These are phyloP conservation scores for Jacaranda copaia DNA, from an alignment of 257 asterid genomes.

Conservation along the genomic window DNA sequence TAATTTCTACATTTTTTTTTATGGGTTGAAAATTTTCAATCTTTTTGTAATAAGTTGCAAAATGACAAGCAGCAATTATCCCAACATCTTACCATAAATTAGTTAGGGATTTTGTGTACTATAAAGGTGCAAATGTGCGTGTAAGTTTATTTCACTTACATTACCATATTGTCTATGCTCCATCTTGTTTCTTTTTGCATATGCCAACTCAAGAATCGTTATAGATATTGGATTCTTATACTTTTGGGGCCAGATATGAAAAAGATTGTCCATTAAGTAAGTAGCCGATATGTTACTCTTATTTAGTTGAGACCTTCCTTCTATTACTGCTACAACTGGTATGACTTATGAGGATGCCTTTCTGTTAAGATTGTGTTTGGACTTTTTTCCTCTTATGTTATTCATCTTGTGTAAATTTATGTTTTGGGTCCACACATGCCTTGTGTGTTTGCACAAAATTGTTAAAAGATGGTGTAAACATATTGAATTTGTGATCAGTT, in stretches of 20 bases:
- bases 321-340: constrained; percentile 14
- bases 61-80: too few relatives aligned
- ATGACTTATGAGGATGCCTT: not conserved
- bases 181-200: constrained; percentile 12
- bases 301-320: not conserved
- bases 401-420: not conserved
- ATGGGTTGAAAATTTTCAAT: too few relatives aligned
- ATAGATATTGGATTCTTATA: constrained; percentile 40
- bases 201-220: constrained; percentile 40
- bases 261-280: constrained; percentile 47
- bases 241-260: constrained; percentile 38
- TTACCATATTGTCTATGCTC: not conserved
- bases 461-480: not conserved
- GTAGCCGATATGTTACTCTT: constrained; percentile 23
- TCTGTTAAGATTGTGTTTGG: not conserved
- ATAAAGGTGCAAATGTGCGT: too few relatives aligned
- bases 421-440: constrained; percentile 1
- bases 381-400: constrained; percentile 7
- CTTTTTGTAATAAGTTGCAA: too few relatives aligned
- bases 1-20: too few relatives aligned
- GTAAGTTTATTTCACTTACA: not conserved
- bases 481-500: too few relatives aligned
- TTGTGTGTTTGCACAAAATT: not conserved
- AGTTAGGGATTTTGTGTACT: not conserved
- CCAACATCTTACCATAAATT: too few relatives aligned